Percentiles rank a stretch among this genome's conserved stretches.
Evolutionary conservation across 805 yeast species (phyloP).

Genomic region (Hermanozyma aechmeae): DNA sequence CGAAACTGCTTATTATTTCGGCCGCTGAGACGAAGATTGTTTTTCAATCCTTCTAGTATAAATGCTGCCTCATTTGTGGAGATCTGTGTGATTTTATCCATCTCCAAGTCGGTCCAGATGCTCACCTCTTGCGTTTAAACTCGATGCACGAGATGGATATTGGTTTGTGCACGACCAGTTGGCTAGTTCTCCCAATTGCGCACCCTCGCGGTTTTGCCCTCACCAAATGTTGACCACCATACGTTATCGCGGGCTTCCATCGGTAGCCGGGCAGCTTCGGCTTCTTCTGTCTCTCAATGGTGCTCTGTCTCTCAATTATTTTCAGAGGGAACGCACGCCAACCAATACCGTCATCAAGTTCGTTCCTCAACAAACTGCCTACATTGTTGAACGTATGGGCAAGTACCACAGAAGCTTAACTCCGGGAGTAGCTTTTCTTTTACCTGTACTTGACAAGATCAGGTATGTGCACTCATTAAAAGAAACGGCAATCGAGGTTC

Average conservation of each 20-base stretch:
- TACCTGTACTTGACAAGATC: constrained; percentile 68
- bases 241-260: too few species aligned
- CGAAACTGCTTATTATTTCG: constrained; percentile 58
- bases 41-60: constrained; percentile 52
- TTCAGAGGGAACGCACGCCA: constrained; percentile 59
- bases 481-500: constrained; percentile 80
- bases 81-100: constrained; percentile 56
- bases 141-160: too few species aligned
- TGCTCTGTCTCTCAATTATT: constrained; percentile 35
- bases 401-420: constrained; percentile 56
- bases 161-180: too few species aligned
- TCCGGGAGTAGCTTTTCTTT: constrained; percentile 68
- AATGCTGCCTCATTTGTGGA: constrained; percentile 58
- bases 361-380: constrained; percentile 86
- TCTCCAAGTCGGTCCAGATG: too few species aligned
- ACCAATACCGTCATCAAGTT: constrained; percentile 65
- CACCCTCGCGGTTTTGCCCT: too few species aligned
- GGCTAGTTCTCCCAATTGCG: too few species aligned
- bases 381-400: constrained; percentile 90
- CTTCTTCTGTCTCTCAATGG: too few species aligned
- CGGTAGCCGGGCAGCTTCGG: too few species aligned
- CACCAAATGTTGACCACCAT: too few species aligned
- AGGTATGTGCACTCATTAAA: constrained; percentile 76
- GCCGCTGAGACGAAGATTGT: constrained; percentile 59
- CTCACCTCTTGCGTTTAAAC: too few species aligned